These are phyloP conservation scores for Mycena olivaceomarginata DNA, from an alignment of 768 basidiomycete species.

Conservation along the genomic window DNA sequence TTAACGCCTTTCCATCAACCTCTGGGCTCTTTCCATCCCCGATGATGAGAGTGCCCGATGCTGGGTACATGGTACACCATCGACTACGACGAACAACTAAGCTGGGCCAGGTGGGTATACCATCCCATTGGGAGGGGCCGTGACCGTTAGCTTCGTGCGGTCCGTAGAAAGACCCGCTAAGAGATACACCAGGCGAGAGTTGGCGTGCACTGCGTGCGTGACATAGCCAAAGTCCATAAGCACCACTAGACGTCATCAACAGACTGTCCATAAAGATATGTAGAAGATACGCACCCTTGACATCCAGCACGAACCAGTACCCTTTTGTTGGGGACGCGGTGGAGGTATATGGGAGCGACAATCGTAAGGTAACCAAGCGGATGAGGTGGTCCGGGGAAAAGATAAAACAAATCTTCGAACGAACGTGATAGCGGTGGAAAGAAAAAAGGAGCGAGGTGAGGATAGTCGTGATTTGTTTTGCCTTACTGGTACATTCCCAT, in stretches of 20 bases:
- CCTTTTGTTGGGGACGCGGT: background rate
- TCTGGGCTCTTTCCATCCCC: constrained; percentile 79
- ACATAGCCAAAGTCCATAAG: constrained; percentile 91
- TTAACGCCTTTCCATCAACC: constrained; percentile 71
- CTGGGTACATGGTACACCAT: constrained; percentile 85
- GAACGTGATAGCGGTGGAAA: constrained; percentile 44
- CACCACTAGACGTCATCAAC: constrained; percentile 65
- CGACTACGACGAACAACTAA: constrained; percentile 80
- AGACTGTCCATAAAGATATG: background rate
- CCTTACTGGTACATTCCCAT: constrained; percentile 87
- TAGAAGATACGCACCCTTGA: constrained; percentile 67
- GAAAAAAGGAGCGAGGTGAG: constrained; percentile 56
- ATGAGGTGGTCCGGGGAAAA: constrained; percentile 35
- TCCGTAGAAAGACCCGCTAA: constrained; percentile 61
- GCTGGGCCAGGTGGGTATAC: constrained; percentile 90
- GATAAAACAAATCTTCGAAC: constrained; percentile 36
- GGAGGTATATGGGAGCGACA: constrained; percentile 42
- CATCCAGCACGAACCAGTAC: constrained; percentile 58
- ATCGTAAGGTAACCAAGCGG: constrained; percentile 43
- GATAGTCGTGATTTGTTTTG: constrained; percentile 43
- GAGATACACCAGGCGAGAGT: constrained; percentile 86
- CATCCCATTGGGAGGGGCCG: constrained; percentile 76
- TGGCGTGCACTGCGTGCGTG: constrained; percentile 86
- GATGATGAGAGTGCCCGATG: constrained; percentile 75
- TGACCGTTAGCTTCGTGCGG: constrained; percentile 69